Evolutionary conservation across 768 basidiomycete species (phyloP).

Genomic region (Kwoniella bestiolae): DNA sequence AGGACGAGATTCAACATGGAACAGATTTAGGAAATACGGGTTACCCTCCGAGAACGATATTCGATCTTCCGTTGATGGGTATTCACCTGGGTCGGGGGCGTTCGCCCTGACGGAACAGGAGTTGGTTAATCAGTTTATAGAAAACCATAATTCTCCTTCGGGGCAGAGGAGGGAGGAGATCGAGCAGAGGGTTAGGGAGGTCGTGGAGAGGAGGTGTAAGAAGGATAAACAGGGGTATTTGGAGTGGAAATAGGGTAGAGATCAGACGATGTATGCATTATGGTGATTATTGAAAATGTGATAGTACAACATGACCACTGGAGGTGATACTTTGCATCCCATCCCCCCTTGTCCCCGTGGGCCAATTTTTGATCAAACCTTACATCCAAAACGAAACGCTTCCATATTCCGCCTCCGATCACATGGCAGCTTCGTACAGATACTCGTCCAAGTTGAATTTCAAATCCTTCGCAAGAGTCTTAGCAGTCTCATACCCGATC

Average conservation of each 20-base stretch:
- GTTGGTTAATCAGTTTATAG: conserved; percentile 65
- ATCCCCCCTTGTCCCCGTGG: no score
- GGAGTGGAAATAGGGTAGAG: conserved; percentile 33
- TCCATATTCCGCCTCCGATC: background rate
- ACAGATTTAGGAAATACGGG: conserved; percentile 60
- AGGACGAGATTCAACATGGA: conserved; percentile 53
- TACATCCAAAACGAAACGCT: no score
- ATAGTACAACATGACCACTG: no score
- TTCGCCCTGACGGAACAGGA: conserved; percentile 69
- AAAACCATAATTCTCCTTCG: conserved; percentile 64
- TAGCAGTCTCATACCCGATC: conserved; percentile 43
- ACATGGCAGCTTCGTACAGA: conserved; percentile 43
- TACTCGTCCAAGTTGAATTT: conserved; percentile 49
- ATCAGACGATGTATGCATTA: background rate
- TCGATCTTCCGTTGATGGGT: conserved; percentile 67
- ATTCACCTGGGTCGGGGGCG: conserved; percentile 67
- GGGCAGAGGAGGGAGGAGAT: conserved; percentile 57
- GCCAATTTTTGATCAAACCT: no score
- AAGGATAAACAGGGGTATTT: conserved; percentile 45
- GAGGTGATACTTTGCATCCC: no score
- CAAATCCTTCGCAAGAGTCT: conserved; percentile 42
- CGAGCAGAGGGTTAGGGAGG: conserved; percentile 75
- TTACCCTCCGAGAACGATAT: conserved; percentile 82
- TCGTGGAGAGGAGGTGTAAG: conserved; percentile 65
- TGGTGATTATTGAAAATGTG: background rate